Conservation (phyloP, 2,329 filamentous ascomycete species). For the Fusarium ambrosium region DNA sequence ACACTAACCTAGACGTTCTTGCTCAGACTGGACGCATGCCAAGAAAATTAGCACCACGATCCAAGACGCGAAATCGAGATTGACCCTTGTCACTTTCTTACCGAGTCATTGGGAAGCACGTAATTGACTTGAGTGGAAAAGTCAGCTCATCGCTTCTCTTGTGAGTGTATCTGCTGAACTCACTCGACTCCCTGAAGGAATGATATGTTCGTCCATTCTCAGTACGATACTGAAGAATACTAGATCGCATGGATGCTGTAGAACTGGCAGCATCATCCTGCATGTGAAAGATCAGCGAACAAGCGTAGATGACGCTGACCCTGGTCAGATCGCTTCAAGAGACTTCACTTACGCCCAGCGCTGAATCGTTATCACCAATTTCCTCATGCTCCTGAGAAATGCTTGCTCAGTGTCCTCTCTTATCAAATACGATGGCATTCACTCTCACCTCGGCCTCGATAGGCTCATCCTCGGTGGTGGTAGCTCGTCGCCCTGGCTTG, state of each 20-base stretch:
- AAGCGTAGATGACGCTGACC: not conserved
- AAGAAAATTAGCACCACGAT: conserved; percentile 25
- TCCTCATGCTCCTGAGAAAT: conserved; percentile 7
- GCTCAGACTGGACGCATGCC: conserved; percentile 41
- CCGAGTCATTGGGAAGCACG: conserved; percentile 50
- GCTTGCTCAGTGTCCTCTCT: not conserved
- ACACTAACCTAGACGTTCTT: conserved; percentile 48
- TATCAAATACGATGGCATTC: not conserved
- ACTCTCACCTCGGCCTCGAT: conserved; percentile 37
- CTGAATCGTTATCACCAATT: conserved; percentile 41
- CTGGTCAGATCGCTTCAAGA: not conserved
- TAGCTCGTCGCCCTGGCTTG: conserved; percentile 4
- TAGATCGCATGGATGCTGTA: conserved; percentile 52
- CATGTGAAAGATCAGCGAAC: conserved; percentile 1
- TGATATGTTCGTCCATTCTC: conserved; percentile 58
- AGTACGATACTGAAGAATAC: conserved; percentile 53
- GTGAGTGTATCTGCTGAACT: not conserved
- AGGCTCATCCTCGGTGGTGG: conserved; percentile 12
- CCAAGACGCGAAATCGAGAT: not conserved
- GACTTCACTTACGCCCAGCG: conserved; percentile 34
- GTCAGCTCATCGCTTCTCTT: not conserved
- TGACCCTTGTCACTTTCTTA: conserved; percentile 20
- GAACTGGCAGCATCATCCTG: conserved; percentile 48
- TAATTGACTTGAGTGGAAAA: conserved; percentile 39
- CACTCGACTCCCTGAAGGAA: conserved; percentile 49